Evolutionary conservation across 352 stramenopile genomes (phyloP).

Genomic region (Globisporangium paroecandrum): DNA sequence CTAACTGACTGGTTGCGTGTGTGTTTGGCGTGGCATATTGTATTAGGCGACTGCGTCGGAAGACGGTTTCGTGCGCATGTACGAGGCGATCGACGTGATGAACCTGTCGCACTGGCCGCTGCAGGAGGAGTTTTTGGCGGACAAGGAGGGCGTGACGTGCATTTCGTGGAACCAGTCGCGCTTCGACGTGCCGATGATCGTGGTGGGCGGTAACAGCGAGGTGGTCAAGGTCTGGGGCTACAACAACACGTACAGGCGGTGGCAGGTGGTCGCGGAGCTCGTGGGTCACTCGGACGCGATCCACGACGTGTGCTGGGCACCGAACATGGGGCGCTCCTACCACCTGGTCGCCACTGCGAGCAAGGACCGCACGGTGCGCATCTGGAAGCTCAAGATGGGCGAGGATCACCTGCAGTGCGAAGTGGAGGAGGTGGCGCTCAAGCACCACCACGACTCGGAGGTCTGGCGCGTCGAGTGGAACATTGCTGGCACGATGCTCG

Average conservation of each 20-base stretch:
- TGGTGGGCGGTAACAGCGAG: slow-evolving; percentile 89
- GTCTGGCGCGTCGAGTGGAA: slow-evolving; percentile 97
- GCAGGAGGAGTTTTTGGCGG: slow-evolving; percentile 81
- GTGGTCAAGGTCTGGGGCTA: slow-evolving; percentile 91
- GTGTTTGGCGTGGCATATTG: slow-evolving; percentile 3
- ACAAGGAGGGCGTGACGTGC: slow-evolving; percentile 86
- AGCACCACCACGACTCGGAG: slow-evolving; percentile 86
- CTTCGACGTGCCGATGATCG: slow-evolving; percentile 94
- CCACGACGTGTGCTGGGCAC: slow-evolving; percentile 95
- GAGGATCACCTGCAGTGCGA: slow-evolving; percentile 64
- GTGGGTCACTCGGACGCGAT: slow-evolving; percentile 86
- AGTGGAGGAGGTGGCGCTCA: slow-evolving; percentile 69
- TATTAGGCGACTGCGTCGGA: slow-evolving; percentile 88
- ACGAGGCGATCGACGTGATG: slow-evolving; percentile 94
- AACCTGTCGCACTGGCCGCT: slow-evolving; percentile 95
- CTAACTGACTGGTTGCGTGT: background rate
- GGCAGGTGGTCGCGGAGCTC: slow-evolving; percentile 84
- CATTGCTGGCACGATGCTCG: slow-evolving; percentile 94
- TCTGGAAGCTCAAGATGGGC: slow-evolving; percentile 81
- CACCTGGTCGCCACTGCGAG: slow-evolving; percentile 93
- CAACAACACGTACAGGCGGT: slow-evolving; percentile 82
- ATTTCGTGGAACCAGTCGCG: slow-evolving; percentile 94
- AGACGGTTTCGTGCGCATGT: slow-evolving; percentile 94
- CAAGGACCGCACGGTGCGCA: slow-evolving; percentile 88
- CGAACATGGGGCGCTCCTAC: slow-evolving; percentile 92